These are phyloP conservation scores for Arthroderma sp. DNA, from an alignment of 2,329 filamentous ascomycete species.

Conservation along the genomic window DNA sequence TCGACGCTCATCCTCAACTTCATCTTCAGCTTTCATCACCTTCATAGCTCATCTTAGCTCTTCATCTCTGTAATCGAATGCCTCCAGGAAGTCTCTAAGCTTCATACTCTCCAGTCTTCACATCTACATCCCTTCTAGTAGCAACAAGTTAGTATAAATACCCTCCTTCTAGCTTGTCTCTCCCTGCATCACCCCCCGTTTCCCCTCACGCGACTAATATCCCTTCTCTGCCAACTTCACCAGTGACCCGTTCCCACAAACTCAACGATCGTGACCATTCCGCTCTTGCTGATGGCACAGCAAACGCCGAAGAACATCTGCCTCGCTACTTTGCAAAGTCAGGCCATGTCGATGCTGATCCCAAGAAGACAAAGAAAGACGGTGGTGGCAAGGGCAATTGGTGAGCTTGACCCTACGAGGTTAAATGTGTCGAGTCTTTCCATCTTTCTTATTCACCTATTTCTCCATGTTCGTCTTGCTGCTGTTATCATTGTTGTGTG, in stretches of 20 bases:
- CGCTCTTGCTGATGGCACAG: slow-evolving; percentile 61
- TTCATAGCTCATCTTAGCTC: no score
- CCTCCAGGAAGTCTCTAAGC: no score
- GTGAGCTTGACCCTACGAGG: slow-evolving; percentile 39
- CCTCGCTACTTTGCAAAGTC: slow-evolving; percentile 90
- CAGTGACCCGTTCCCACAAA: slow-evolving; percentile 98
- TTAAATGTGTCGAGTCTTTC: neutral
- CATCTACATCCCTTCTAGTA: no score
- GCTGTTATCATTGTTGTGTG: slow-evolving; percentile 1
- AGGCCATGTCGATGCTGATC: slow-evolving; percentile 67
- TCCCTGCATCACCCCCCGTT: no score
- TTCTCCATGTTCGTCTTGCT: slow-evolving; percentile 7
- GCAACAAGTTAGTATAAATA: no score
- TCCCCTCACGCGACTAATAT: no score
- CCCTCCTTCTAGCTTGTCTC: no score
- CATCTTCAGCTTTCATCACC: no score
- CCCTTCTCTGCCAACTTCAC: neutral
- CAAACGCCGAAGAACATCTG: slow-evolving; percentile 55
- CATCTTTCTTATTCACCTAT: neutral
- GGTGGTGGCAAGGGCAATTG: slow-evolving; percentile 88
- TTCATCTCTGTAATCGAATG: no score
- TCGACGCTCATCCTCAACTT: no score
- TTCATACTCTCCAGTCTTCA: no score
- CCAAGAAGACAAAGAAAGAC: slow-evolving; percentile 94
- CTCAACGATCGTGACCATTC: slow-evolving; percentile 84